Base-by-base conservation (phyloP, 257 asterid genomes). In the Solanum medicagineum region DNA sequence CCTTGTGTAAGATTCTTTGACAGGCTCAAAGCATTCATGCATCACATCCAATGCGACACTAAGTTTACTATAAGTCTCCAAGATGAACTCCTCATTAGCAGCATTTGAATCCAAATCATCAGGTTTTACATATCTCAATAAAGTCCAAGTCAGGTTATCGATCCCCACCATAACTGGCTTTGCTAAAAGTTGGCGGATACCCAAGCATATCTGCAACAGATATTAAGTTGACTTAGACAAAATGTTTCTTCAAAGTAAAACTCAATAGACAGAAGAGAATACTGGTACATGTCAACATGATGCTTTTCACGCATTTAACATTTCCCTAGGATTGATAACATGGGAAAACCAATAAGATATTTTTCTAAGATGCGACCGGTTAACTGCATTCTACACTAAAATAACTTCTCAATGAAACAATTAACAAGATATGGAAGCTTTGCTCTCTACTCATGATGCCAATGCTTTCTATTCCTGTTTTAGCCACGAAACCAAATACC, bases 11-110 rank as follows among this genome's bases (percentile, higher is more conserved):
- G 93, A 93, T 89, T 93, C 98, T 87, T 89, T 87, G 85, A 94
- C 91, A 51, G 98, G 94, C 85, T 93, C 92, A 68, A 94, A 94
- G 88, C 97, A 94, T 84, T 94, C 98, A 84, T 94, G 98, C 96
- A 94, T 94, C 89, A 94, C 97, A 68, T 85, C 49, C 47, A 94
- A 91, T 79, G 98, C 97, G 69, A 91, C 89, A 82, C 85, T 90
- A 62, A 94, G 95, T 89, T 92, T 93, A 93, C 93, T 89, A 85
- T 87, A 90, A 86, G 55, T 86, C 90, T 92, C 93, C 69, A 89
- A 69, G 80, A 73, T 45, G 84, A 40, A 29, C 80, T 91, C 95
- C 4, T 88, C 88, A 75, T 87, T 85, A 68, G 82, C 85, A 63
- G 85, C 87, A 75, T 85, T 87, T n/a, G 29, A 80, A 83, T 81